Base-by-base conservation (phyloP, 202 grass and related monocot genomes). In the Saccharum hybrid region DNA sequence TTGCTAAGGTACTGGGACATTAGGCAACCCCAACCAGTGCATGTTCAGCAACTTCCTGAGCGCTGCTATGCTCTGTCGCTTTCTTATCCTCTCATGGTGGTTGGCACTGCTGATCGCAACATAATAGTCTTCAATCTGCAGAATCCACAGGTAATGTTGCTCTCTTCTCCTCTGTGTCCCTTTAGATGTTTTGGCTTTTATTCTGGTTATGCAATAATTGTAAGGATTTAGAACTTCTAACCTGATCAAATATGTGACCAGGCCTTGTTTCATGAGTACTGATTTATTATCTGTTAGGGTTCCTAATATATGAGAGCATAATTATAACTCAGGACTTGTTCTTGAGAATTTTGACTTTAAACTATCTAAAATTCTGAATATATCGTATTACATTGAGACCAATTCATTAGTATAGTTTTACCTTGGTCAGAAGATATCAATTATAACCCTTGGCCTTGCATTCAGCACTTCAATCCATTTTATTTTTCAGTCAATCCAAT, bases 1-100 rank as follows among this genome's bases (percentile, higher is more conserved):
- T n/a, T n/a, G n/a, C 4, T 22, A 75, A 94, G 93, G 85, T 94
- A 92, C 63, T 92, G 90, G 90, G 93, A 94, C 61, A 78, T 87
- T 84, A 52, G 90, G 70, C 93, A 92, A 84, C 76, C 87, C 23
- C 88, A 94, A 37, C 90, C 93, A n/a, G 90, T 76, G 1, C 93
- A 94, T 76, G 75, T 87, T 66, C 90, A 94, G 66, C 93, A 90
- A 79, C 90, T 94, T 71, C 90, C 93, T 56, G 88, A 92, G 49
- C 82, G 90, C 15, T 94, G 90, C 48, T 90, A 86, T 92, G 90
- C 90, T 80, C 38, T 94, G 22, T 90, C 93, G 11, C 79, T 92
- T 76, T 76, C 68, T 48, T 92, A 92, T 71, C 93, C 93, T 86
- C 87, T 94, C 43, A 82, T 94, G 90, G 90, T 76, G 43, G 90